A percentile compares a stretch with the other conserved stretches of the same genome.
These are phyloP conservation scores for Marchantia polymorpha DNA, from an alignment of 225 moss, liverwort and hornwort genomes.

Conservation along the genomic window DNA sequence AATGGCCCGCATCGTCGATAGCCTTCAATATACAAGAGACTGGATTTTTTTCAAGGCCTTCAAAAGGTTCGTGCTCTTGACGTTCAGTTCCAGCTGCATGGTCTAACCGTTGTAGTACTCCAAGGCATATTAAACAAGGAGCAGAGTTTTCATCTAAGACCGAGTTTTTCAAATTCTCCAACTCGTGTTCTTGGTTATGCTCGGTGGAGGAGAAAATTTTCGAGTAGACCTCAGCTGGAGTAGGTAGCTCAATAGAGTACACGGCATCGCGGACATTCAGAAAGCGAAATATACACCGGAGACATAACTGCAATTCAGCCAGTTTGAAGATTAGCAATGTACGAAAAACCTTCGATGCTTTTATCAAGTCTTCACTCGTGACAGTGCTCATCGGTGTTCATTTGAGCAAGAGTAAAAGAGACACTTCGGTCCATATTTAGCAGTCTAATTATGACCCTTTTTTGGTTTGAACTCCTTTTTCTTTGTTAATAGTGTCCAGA, in stretches of 20 bases:
- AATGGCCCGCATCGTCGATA: slow-evolving; percentile 59
- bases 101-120: slow-evolving; percentile 50
- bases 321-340: not conserved
- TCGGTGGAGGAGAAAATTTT: slow-evolving; percentile 25
- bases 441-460: too few relatives aligned
- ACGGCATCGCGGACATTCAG: slow-evolving; percentile 63
- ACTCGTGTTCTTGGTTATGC: slow-evolving; percentile 17
- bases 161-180: slow-evolving; percentile 16
- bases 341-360: too few relatives aligned
- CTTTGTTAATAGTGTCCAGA: too few relatives aligned
- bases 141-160: slow-evolving; percentile 23
- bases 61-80: slow-evolving; percentile 5
- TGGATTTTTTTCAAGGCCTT: slow-evolving; percentile 21
- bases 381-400: not conserved
- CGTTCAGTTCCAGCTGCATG: slow-evolving; percentile 20
- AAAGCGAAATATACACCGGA: slow-evolving; percentile 87
- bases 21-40: slow-evolving; percentile 48
- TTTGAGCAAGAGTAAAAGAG: too few relatives aligned
- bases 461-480: too few relatives aligned
- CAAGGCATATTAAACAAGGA: slow-evolving; percentile 71
- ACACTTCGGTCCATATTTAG: too few relatives aligned
- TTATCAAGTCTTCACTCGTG: not conserved
- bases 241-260: slow-evolving; percentile 60
- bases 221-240: slow-evolving; percentile 44
- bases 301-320: slow-evolving; percentile 69